A percentile compares a stretch with the other conserved stretches of the same genome.
Evolutionary conservation across 371 early-diverging fungal genomes (phyloP).

Genomic region (Mucor piriformis): DNA sequence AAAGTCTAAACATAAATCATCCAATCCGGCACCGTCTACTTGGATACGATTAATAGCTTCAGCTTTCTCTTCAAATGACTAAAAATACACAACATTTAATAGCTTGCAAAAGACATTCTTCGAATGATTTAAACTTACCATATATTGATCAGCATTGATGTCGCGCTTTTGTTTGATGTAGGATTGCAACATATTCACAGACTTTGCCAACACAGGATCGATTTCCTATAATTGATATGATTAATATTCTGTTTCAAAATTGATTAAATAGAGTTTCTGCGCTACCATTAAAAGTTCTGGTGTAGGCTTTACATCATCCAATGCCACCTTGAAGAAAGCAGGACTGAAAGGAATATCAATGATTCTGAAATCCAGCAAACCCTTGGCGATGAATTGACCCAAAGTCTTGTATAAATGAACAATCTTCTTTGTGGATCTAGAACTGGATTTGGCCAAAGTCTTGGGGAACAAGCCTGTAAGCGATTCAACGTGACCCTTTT

Average conservation of each 20-base stretch:
- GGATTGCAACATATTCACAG: slow-evolving; percentile 63
- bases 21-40: slow-evolving; percentile 55
- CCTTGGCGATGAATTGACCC: slow-evolving; percentile 90
- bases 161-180: slow-evolving; percentile 58
- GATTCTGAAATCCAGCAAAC: slow-evolving; percentile 85
- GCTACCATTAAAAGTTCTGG: slow-evolving; percentile 28
- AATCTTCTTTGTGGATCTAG: slow-evolving; percentile 44
- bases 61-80: slow-evolving; percentile 34
- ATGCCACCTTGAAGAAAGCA: slow-evolving; percentile 71
- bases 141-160: slow-evolving; percentile 51
- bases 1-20: slow-evolving; percentile 82
- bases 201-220: slow-evolving; percentile 72
- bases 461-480: slow-evolving; percentile 77
- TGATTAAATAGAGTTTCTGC: not conserved
- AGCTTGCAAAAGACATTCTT: no score
- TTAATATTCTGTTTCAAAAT: slow-evolving; percentile 18
- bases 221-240: slow-evolving; percentile 50
- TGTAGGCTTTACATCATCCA: slow-evolving; percentile 44
- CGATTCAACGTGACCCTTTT: slow-evolving; percentile 52
- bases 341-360: slow-evolving; percentile 84
- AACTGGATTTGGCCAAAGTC: slow-evolving; percentile 40
- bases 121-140: slow-evolving; percentile 8
- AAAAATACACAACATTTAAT: not conserved
- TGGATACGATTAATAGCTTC: slow-evolving; percentile 45
- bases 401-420: slow-evolving; percentile 65